phyloP scores from a whole-genome alignment of 2,329 filamentous ascomycete species.

The Claviceps pusilla region DNA sequence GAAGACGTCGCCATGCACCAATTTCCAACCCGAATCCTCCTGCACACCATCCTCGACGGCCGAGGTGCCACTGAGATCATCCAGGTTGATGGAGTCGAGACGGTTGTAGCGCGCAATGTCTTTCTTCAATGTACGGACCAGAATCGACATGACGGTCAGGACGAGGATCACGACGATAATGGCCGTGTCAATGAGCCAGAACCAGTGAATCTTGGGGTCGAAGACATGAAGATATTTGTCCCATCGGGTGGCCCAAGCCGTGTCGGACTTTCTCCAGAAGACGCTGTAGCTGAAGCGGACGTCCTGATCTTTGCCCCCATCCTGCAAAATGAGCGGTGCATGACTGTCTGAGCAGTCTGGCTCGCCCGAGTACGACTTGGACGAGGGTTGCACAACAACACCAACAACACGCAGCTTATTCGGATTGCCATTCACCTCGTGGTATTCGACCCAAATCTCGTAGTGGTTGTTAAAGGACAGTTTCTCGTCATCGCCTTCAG shows the following conservation, averaged over 20 bases:
- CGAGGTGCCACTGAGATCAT: slow-evolving; percentile 70
- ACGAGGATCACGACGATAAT: slow-evolving; percentile 88
- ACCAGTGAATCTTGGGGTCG: slow-evolving; percentile 98
- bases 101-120: slow-evolving; percentile 96
- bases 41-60: slow-evolving; percentile 82
- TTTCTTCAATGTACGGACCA: slow-evolving; percentile 76
- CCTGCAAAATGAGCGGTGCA: slow-evolving; percentile 47
- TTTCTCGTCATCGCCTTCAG: slow-evolving; percentile 36
- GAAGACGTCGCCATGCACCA: slow-evolving; percentile 96
- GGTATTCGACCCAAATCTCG: slow-evolving; percentile 85
- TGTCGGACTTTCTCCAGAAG: slow-evolving; percentile 69
- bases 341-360: slow-evolving; percentile 49
- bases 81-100: slow-evolving; percentile 76
- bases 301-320: slow-evolving; percentile 34
- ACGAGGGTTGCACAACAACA: slow-evolving; percentile 73
- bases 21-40: slow-evolving; percentile 96
- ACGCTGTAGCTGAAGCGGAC: slow-evolving; percentile 89
- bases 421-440: slow-evolving; percentile 52
- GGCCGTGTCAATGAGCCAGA: slow-evolving; percentile 90
- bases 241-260: slow-evolving; percentile 93
- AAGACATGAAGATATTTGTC: slow-evolving; percentile 97
- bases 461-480: slow-evolving; percentile 81
- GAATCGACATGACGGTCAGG: slow-evolving; percentile 81
- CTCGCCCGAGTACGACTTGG: slow-evolving; percentile 42
- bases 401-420: slow-evolving; percentile 78